Base-by-base conservation (phyloP, 1,139 yeast species). In the Geotrichum bryndzae region DNA sequence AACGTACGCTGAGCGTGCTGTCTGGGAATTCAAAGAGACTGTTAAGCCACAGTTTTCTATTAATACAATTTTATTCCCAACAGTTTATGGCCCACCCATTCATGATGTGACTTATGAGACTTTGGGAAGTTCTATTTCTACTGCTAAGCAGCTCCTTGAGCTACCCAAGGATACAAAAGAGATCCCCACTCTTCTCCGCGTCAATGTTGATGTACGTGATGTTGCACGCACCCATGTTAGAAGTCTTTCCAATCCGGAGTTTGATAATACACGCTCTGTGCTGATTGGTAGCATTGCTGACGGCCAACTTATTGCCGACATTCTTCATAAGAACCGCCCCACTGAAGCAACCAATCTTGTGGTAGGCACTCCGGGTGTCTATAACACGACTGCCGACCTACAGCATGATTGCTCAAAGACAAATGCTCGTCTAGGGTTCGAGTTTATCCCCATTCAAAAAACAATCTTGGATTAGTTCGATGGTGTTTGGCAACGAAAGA, bases 11-110 rank as follows among this genome's bases (percentile, higher is more conserved):
- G 82, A 74, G 67, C 69, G 66, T 62, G 74, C 77, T 0, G 80
- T 77, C n/a, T 79, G 83, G 82, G 74, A 79, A 1, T 81, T 76
- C 64, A 68, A 73, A 15, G 66, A 72, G 56, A 65, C 68, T 25
- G 73, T 72, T 63, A 70, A 72, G 52, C 77, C 79, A n/a, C 66
- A 68, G 31, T 80, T 78, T 67, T 67, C 68, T 3, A 66, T 79
- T 48, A 66, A 79, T n/a, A 73, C 81, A 1, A 73, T 81, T 25
- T 73, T 74, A 63, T 84, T 85, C 15, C 75, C 76, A 1, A 75
- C 68, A 60, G 80, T 80, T 2, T 77, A 79, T 68, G 85, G 85
- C n/a, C 85, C 85, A 45, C 70, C 64, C 69, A 27, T 27, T 27
- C 31, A 18, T 18, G 18, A 18, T 18, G 18, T 18, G 18, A 18